phyloP scores from a whole-genome alignment of 1,139 yeast species.

The Zygoascus sp. region DNA sequence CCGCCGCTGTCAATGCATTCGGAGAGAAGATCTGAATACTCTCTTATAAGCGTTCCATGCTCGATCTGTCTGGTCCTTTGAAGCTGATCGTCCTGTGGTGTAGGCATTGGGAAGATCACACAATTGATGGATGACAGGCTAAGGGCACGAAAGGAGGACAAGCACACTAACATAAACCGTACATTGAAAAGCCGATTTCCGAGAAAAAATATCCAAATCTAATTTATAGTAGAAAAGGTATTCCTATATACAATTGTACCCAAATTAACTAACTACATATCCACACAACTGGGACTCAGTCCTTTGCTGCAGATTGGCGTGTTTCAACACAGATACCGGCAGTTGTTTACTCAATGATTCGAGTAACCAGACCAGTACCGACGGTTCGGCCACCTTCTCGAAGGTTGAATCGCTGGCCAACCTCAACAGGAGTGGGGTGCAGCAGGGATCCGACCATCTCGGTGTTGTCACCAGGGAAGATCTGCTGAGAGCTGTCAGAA shows the following conservation, averaged over 20 bases:
- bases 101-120: not conserved
- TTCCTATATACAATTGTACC: conserved; percentile 1
- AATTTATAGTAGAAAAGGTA: not conserved
- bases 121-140: not conserved
- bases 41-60: conserved; percentile 19
- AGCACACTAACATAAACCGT: too few species aligned
- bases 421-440: conserved; percentile 91
- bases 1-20: conserved; percentile 8
- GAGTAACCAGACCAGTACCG: conserved; percentile 96
- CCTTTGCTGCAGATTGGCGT: too few species aligned
- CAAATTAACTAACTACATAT: not conserved
- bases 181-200: too few species aligned
- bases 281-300: not conserved
- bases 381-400: conserved; percentile 99
- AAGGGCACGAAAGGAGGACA: not conserved
- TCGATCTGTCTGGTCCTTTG: conserved; percentile 18
- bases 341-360: conserved; percentile 67
- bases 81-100: not conserved
- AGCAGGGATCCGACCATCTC: conserved; percentile 93
- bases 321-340: not conserved
- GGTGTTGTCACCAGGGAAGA: conserved; percentile 97
- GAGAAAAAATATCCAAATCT: not conserved
- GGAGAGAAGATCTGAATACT: conserved; percentile 16
- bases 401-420: conserved; percentile 96
- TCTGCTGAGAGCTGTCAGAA: conserved; percentile 79